phyloP scores from a whole-genome alignment of 2,329 filamentous ascomycete species.

The Chlorencoelia australis region DNA sequence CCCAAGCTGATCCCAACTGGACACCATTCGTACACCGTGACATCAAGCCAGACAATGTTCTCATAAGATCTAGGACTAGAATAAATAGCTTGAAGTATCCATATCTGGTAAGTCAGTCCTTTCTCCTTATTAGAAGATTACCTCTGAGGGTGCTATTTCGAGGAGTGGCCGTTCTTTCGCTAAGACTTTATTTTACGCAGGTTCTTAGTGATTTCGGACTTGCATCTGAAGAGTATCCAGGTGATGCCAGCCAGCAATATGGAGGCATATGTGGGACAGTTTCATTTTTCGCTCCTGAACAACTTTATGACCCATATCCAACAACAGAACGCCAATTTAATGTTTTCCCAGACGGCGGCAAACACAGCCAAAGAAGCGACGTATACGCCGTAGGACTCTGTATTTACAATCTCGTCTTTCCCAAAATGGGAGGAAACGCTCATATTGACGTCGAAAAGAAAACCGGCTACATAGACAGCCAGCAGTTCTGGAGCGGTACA shows the following conservation, averaged over 20 bases:
- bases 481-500: no score
- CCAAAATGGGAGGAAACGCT: no score
- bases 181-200: conserved; percentile 17
- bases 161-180: no score
- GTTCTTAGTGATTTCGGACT: conserved; percentile 24
- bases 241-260: conserved; percentile 4
- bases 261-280: conserved; percentile 9
- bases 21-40: conserved; percentile 22
- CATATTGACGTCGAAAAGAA: no score
- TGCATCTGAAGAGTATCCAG: conserved; percentile 13
- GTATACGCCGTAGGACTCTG: conserved; percentile 18
- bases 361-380: conserved; percentile 15
- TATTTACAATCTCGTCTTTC: conserved; percentile 15
- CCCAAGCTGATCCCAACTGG: conserved; percentile 10
- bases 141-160: no score
- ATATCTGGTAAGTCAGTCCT: no score
- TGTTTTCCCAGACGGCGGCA: conserved; percentile 7
- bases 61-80: conserved; percentile 18
- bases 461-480: no score
- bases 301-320: conserved; percentile 15
- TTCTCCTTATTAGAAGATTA: no score
- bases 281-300: conserved; percentile 17
- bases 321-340: not conserved
- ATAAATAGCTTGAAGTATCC: conserved; percentile 16
- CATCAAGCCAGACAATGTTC: conserved; percentile 24